Evolutionary conservation across 345 rosid genomes (phyloP).

Genomic region (Eucalyptus sp.): DNA sequence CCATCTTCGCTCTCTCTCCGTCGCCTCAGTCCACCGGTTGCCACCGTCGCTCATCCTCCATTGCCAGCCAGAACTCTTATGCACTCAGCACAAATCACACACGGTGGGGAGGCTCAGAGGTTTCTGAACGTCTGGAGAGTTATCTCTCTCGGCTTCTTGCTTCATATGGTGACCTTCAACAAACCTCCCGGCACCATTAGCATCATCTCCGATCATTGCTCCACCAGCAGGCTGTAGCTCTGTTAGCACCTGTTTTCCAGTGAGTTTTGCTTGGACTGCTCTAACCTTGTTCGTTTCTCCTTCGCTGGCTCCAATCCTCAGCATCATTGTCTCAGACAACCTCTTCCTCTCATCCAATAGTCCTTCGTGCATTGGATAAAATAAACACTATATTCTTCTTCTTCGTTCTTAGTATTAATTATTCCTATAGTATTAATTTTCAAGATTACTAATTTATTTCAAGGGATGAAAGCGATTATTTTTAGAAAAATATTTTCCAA

Average conservation of each 20-base stretch:
- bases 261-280: background rate
- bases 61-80: background rate
- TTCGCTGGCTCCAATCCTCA: background rate
- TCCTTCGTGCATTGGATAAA: background rate
- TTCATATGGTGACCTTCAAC: background rate
- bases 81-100: background rate
- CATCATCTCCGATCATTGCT: background rate
- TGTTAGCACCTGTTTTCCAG: background rate
- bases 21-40: background rate
- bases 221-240: background rate
- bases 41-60: background rate
- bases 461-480: too few relatives aligned
- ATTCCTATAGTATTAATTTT: too few relatives aligned
- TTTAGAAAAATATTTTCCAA: too few relatives aligned
- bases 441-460: too few relatives aligned
- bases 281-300: background rate
- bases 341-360: background rate
- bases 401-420: too few relatives aligned
- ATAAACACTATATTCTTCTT: too few relatives aligned
- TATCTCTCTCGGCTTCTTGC: background rate
- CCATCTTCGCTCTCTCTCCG: background rate
- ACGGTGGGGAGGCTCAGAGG: background rate
- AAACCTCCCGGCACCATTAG: background rate
- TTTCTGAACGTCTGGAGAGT: background rate
- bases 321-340: background rate